phyloP scores from a whole-genome alignment of 352 stramenopile species.

The Phytophthora ramorum region DNA sequence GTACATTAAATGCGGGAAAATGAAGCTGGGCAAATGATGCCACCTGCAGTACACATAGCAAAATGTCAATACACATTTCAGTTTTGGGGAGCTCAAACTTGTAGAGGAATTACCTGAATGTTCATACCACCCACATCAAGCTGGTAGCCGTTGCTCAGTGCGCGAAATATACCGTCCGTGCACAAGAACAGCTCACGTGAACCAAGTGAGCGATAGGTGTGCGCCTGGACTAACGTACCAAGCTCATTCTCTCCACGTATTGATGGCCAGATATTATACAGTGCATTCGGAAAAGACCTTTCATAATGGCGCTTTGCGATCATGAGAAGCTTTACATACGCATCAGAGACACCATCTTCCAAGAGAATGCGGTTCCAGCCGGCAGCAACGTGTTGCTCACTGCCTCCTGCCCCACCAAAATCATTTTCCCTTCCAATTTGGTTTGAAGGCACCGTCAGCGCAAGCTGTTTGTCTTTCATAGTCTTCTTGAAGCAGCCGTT shows the following conservation, averaged over 20 bases:
- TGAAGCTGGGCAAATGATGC: slow-evolving; percentile 77
- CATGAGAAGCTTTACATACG: slow-evolving; percentile 72
- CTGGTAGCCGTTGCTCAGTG: slow-evolving; percentile 61
- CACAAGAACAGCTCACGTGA: slow-evolving; percentile 73
- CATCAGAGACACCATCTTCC: slow-evolving; percentile 67
- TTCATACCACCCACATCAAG: slow-evolving; percentile 73
- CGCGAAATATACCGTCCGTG: slow-evolving; percentile 64
- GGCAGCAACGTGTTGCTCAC: slow-evolving; percentile 61
- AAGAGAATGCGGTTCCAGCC: slow-evolving; percentile 78
- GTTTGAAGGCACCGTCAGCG: slow-evolving; percentile 27
- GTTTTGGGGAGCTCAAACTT: neutral
- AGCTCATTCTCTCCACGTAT: slow-evolving; percentile 40
- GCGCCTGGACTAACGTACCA: slow-evolving; percentile 49
- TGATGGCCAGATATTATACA: slow-evolving; percentile 77
- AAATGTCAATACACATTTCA: slow-evolving; percentile 19
- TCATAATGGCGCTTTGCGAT: slow-evolving; percentile 55
- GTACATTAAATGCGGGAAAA: slow-evolving; percentile 75
- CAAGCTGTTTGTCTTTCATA: slow-evolving; percentile 52
- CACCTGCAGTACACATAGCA: slow-evolving; percentile 46
- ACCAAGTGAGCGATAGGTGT: slow-evolving; percentile 51
- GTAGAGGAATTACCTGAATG: slow-evolving; percentile 53
- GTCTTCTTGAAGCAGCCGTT: slow-evolving; percentile 83
- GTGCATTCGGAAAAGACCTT: slow-evolving; percentile 44
- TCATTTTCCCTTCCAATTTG: slow-evolving; percentile 14
- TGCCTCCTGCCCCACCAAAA: slow-evolving; percentile 38